phyloP scores from a whole-genome alignment of 2,329 filamentous ascomycete species.

The Cordyceps cicadae region DNA sequence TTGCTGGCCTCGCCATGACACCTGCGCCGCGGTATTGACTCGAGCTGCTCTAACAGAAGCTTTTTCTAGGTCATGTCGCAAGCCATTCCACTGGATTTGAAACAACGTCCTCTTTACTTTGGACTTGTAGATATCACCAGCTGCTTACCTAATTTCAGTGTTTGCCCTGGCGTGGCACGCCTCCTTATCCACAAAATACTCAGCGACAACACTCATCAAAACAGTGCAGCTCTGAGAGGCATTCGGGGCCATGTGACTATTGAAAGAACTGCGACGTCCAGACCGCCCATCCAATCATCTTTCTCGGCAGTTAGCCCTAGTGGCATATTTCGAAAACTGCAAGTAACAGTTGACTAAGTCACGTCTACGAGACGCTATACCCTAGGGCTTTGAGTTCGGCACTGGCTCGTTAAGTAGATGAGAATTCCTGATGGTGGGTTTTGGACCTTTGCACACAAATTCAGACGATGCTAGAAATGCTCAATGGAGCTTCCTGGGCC shows the following conservation, averaged over 20 bases:
- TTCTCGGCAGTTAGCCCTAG: background rate
- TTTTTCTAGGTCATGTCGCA: background rate
- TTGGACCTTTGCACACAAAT: background rate
- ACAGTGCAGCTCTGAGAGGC: background rate
- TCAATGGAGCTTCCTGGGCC: background rate
- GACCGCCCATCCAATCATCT: background rate
- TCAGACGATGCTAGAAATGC: background rate
- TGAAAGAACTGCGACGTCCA: background rate
- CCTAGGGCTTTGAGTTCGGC: background rate
- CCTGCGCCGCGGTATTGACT: background rate
- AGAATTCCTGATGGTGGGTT: background rate
- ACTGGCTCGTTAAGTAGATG: background rate
- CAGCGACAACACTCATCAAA: constrained; percentile 21
- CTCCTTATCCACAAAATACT: constrained; percentile 21
- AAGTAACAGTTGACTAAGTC: background rate
- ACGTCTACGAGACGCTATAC: background rate
- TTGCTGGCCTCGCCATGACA: background rate
- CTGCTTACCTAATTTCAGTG: constrained; percentile 12
- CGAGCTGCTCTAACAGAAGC: background rate
- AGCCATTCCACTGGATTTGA: background rate
- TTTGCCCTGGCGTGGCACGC: constrained; percentile 15
- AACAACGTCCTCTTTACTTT: background rate
- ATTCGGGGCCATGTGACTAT: background rate
- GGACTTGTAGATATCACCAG: background rate
- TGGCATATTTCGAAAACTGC: background rate